A percentile compares a stretch with the other conserved stretches of the same genome.
Evolutionary conservation across 352 stramenopile species (phyloP).

Genomic region (Pythium rhizo-oryzae): DNA sequence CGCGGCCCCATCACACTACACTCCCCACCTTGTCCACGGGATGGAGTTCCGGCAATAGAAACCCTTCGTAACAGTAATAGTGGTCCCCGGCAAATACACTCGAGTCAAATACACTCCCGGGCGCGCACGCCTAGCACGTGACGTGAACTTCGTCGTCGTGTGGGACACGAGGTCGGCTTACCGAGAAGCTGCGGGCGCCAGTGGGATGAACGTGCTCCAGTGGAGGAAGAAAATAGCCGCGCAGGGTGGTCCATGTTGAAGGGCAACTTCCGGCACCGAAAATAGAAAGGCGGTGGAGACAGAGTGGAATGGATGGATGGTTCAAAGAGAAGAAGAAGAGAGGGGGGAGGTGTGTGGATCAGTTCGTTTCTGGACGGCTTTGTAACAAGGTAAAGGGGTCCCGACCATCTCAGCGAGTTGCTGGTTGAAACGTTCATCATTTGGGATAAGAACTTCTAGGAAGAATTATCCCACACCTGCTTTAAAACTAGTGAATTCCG

Average conservation of each 20-base stretch:
- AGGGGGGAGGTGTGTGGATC: constrained; percentile 47
- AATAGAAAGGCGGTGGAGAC: too few relatives aligned
- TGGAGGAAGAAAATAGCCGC: too few relatives aligned
- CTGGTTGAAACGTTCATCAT: constrained; percentile 85
- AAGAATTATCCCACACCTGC: constrained; percentile 83
- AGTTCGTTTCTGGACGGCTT: constrained; percentile 71
- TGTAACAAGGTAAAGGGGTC: constrained; percentile 84
- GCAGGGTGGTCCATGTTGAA: too few relatives aligned
- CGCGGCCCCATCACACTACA: neutral
- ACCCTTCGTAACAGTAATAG: neutral
- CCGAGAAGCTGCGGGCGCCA: too few relatives aligned
- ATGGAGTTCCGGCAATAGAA: neutral
- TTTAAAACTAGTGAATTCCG: too few relatives aligned
- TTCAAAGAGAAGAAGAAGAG: too few relatives aligned
- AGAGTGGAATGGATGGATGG: too few relatives aligned
- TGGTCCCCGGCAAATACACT: neutral
- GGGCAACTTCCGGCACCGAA: neutral
- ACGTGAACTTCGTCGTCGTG: too few relatives aligned
- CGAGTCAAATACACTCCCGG: neutral
- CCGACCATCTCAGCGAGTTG: constrained; percentile 71
- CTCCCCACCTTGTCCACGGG: neutral
- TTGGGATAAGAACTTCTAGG: constrained; percentile 84
- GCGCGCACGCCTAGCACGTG: too few relatives aligned
- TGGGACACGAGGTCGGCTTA: too few relatives aligned
- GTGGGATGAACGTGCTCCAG: too few relatives aligned